Percentiles rank a stretch among this genome's conserved stretches.
These are phyloP conservation scores for Prototheca wickerhamii DNA, from an alignment of 163 green algal genomes.

Conservation along the genomic window DNA sequence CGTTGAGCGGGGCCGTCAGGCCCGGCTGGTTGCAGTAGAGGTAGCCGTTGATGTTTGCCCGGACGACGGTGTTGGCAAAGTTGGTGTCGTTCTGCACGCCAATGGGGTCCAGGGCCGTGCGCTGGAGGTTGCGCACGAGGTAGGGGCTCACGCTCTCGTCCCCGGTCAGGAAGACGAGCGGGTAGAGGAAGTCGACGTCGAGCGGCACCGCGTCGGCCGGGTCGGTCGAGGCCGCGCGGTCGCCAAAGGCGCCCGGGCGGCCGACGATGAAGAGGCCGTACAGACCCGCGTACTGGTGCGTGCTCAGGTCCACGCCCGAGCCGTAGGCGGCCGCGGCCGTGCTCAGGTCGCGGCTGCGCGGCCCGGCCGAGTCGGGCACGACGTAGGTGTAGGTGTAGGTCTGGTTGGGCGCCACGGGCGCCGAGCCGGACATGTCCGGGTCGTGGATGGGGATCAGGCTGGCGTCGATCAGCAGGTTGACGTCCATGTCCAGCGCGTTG, in stretches of 20 bases:
- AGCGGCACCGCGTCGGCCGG: constrained; percentile 8
- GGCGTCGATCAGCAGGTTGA: constrained; percentile 27
- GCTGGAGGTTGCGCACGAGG: constrained; percentile 16
- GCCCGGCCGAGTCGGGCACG: constrained; percentile 9
- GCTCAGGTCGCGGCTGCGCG: constrained; percentile 13
- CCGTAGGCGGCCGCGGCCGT: constrained; percentile 33
- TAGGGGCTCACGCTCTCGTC: constrained; percentile 20
- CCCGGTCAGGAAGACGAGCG: constrained; percentile 35
- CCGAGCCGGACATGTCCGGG: neutral
- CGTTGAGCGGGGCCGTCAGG: constrained; percentile 31
- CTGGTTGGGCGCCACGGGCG: constrained; percentile 10
- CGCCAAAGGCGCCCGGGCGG: constrained; percentile 8
- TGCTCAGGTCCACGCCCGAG: constrained; percentile 25
- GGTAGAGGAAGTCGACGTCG: constrained; percentile 32
- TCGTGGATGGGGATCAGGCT: constrained; percentile 23
- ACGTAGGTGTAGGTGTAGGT: constrained; percentile 26
- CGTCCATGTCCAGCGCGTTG: constrained; percentile 28
- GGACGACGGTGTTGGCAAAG: constrained; percentile 39
- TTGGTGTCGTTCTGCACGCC: constrained; percentile 3
- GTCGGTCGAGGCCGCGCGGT: neutral
- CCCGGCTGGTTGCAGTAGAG: constrained; percentile 63
- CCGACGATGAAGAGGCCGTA: constrained; percentile 28
- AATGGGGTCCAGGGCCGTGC: constrained; percentile 2
- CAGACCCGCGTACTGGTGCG: constrained; percentile 33
- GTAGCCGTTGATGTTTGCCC: constrained; percentile 58